Evolutionary conservation across 345 rosid genomes (phyloP).

Genomic region (Noccaea caerulescens): DNA sequence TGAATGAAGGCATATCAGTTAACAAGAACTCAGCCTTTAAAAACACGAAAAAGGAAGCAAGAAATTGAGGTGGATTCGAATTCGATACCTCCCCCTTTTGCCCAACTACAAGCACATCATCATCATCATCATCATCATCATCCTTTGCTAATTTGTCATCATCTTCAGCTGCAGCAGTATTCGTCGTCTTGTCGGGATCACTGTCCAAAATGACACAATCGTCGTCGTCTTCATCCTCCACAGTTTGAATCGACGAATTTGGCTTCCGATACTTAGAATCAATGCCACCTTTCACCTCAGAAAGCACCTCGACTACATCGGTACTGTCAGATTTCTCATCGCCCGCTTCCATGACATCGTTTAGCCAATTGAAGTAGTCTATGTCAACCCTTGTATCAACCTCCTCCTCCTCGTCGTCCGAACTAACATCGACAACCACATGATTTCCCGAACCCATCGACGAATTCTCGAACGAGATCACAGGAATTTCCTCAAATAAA

Average conservation of each 20-base stretch:
- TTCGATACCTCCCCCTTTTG: slow-evolving; percentile 44
- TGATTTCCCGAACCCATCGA: slow-evolving; percentile 33
- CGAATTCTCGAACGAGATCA: neutral
- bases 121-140: slow-evolving; percentile 27
- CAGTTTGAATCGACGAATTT: neutral
- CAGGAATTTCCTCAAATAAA: neutral
- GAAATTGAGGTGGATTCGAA: slow-evolving; percentile 7
- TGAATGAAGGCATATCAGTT: neutral
- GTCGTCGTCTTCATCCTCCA: slow-evolving; percentile 28
- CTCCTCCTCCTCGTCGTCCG: slow-evolving; percentile 45
- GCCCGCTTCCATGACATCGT: slow-evolving; percentile 4
- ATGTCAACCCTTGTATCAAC: neutral
- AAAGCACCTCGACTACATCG: slow-evolving; percentile 34
- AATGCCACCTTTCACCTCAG: slow-evolving; percentile 20
- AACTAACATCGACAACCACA: slow-evolving; percentile 34
- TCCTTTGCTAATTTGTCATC: neutral
- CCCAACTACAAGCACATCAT: slow-evolving; percentile 43
- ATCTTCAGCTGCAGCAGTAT: slow-evolving; percentile 1
- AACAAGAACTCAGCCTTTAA: neutral
- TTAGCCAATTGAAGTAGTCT: slow-evolving; percentile 18
- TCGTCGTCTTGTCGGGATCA: slow-evolving; percentile 39
- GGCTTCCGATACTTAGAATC: slow-evolving; percentile 33
- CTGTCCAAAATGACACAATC: slow-evolving; percentile 44
- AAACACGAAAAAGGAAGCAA: neutral
- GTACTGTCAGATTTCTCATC: slow-evolving; percentile 34